Conservation (phyloP, 2,329 filamentous ascomycete genomes). For the Verticillium longisporum region DNA sequence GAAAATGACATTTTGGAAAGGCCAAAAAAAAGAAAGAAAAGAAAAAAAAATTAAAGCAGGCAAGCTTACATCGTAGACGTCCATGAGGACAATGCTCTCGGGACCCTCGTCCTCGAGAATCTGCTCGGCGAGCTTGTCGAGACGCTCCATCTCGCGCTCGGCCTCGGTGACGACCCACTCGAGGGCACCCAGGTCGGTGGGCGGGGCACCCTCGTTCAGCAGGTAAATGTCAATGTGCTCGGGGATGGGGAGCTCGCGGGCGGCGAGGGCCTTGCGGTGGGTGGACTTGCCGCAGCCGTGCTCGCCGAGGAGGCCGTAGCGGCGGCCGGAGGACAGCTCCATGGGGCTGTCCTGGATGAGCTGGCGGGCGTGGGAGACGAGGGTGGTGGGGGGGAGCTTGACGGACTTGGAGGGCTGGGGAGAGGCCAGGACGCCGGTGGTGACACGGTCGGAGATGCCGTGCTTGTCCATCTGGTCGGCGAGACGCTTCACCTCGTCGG, state of each 20-base stretch:
- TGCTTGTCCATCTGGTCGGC: slow-evolving; percentile 92
- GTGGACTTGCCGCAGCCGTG: slow-evolving; percentile 99
- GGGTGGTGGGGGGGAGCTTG: slow-evolving; percentile 88
- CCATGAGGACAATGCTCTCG: slow-evolving; percentile 82
- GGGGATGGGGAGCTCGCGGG: slow-evolving; percentile 91
- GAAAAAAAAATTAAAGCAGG: no score
- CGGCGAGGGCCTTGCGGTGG: slow-evolving; percentile 89
- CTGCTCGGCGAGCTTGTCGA: slow-evolving; percentile 84
- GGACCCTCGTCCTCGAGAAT: slow-evolving; percentile 89
- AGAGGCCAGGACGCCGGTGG: slow-evolving; percentile 90
- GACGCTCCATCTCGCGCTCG: slow-evolving; percentile 81
- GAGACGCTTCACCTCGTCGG: slow-evolving; percentile 78
- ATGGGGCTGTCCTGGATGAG: slow-evolving; percentile 90
- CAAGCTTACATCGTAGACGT: slow-evolving; percentile 91
- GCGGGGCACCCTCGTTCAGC: slow-evolving; percentile 91
- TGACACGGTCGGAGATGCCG: slow-evolving; percentile 94
- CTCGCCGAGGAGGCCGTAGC: slow-evolving; percentile 93
- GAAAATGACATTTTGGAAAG: no score
- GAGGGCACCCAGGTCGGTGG: slow-evolving; percentile 80
- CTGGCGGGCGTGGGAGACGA: slow-evolving; percentile 97
- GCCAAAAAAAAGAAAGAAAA: no score
- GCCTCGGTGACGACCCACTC: slow-evolving; percentile 97
- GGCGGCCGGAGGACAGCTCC: slow-evolving; percentile 85
- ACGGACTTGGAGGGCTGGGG: slow-evolving; percentile 82
- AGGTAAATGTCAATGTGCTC: slow-evolving; percentile 98